These are phyloP conservation scores for Beauveria scarabaeidicola DNA, from an alignment of 2,329 filamentous ascomycete species.

Conservation along the genomic window DNA sequence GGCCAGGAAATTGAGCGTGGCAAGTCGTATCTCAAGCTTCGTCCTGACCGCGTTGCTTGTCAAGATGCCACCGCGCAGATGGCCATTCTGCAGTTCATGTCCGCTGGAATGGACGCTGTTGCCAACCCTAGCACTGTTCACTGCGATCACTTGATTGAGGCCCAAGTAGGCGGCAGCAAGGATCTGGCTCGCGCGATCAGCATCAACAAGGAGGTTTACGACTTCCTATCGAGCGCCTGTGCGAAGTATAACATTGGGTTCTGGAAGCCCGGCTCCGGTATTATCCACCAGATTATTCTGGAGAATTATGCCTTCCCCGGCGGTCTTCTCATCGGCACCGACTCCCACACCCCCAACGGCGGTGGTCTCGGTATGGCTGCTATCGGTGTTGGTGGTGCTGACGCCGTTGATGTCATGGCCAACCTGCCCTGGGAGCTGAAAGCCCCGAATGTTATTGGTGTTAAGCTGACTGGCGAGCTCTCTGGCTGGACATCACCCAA, in stretches of 20 bases:
- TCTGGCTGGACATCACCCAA: conserved; percentile 91
- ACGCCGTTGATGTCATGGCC: conserved; percentile 98
- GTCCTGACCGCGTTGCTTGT: conserved; percentile 95
- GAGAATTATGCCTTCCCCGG: conserved; percentile 99
- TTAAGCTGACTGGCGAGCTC: conserved; percentile 83
- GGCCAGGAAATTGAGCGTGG: conserved; percentile 95
- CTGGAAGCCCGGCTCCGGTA: conserved; percentile 97
- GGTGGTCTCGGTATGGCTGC: conserved; percentile 92
- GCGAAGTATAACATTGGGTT: conserved; percentile 99
- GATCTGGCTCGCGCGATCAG: conserved; percentile 83
- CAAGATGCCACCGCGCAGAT: conserved; percentile 99
- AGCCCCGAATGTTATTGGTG: conserved; percentile 93
- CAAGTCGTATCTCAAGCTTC: conserved; percentile 89
- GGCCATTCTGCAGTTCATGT: conserved; percentile 99
- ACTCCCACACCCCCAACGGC: conserved; percentile 95
- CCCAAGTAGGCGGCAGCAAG: conserved; percentile 84
- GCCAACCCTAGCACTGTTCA: conserved; percentile 94
- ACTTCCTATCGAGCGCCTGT: conserved; percentile 88
- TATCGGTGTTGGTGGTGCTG: conserved; percentile 95
- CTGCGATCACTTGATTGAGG: conserved; percentile 99
- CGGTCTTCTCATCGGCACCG: conserved; percentile 94
- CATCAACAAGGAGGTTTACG: conserved; percentile 99
- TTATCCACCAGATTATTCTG: conserved; percentile 97
- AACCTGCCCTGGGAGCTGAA: conserved; percentile 96
- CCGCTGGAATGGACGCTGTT: conserved; percentile 89